These are phyloP conservation scores for Sarcodon aspratus DNA, from an alignment of 768 basidiomycete species.

Conservation along the genomic window DNA sequence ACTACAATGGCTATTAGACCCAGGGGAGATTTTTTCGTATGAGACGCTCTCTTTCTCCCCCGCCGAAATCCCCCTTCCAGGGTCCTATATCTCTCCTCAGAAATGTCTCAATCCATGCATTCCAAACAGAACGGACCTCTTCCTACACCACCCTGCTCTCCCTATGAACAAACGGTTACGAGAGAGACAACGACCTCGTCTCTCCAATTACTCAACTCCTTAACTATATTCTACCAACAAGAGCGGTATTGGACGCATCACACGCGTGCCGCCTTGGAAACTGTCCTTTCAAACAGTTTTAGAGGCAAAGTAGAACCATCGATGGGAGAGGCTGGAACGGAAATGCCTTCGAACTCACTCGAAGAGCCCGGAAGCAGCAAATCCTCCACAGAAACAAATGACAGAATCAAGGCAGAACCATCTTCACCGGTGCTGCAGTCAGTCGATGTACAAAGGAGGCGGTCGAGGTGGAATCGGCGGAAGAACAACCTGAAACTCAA, in stretches of 20 bases:
- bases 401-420: conserved; percentile 5
- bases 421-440: conserved; percentile 6
- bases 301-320: conserved; percentile 32
- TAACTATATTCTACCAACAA: conserved; percentile 57
- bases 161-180: conserved; percentile 8
- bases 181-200: conserved; percentile 20
- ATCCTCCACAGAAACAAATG: conserved; percentile 10
- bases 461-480: conserved; percentile 41
- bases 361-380: conserved; percentile 9
- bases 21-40: neutral
- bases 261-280: conserved; percentile 48
- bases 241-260: conserved; percentile 66
- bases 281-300: conserved; percentile 20
- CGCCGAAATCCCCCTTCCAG: conserved; percentile 7
- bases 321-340: conserved; percentile 15
- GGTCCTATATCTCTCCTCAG: conserved; percentile 12
- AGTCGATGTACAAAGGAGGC: neutral
- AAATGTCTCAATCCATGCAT: neutral
- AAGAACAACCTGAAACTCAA: conserved; percentile 48
- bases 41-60: conserved; percentile 4
- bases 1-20: too few species aligned
- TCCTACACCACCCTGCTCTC: conserved; percentile 20
- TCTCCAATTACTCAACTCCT: conserved; percentile 49
- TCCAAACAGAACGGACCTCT: conserved; percentile 11
- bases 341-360: conserved; percentile 8